phyloP scores from a whole-genome alignment of 495 filamentous ascomycete genomes.

The Penicillium paradoxum region DNA sequence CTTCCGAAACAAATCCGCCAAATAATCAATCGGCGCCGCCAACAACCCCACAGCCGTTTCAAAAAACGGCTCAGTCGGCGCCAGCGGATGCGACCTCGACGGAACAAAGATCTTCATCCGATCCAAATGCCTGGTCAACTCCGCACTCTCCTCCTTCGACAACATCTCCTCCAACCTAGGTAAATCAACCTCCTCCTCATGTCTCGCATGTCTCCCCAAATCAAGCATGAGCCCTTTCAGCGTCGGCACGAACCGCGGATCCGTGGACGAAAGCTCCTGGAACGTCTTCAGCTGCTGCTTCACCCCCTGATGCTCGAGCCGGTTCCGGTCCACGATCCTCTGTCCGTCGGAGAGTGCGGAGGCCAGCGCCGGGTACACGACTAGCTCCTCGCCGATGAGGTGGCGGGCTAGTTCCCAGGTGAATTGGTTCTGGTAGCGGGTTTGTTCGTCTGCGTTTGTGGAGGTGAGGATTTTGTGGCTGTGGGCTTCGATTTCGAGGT shows the following conservation, averaged over 20 bases:
- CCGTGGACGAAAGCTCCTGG: constrained; percentile 44
- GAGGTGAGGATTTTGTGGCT: constrained; percentile 53
- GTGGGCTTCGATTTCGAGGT: constrained; percentile 55
- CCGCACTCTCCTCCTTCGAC: constrained; percentile 30
- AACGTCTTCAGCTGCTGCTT: constrained; percentile 56
- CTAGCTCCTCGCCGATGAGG: constrained; percentile 61
- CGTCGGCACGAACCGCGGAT: constrained; percentile 45
- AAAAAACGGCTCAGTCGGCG: constrained; percentile 24
- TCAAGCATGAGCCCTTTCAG: constrained; percentile 45
- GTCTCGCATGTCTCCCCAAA: constrained; percentile 50
- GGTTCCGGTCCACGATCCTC: constrained; percentile 49
- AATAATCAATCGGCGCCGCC: constrained; percentile 23
- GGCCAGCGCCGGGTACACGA: constrained; percentile 63
- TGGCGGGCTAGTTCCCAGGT: constrained; percentile 69
- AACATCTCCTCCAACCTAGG: constrained; percentile 47
- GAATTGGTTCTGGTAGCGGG: constrained; percentile 59
- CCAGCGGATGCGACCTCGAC: constrained; percentile 48
- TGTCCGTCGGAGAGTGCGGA: constrained; percentile 49
- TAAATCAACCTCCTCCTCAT: constrained; percentile 54
- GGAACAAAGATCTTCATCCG: constrained; percentile 57
- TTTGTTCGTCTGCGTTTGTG: constrained; percentile 41
- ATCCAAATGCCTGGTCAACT: constrained; percentile 46
- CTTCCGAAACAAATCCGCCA: constrained; percentile 29
- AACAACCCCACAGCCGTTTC: constrained; percentile 23
- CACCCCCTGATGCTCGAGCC: constrained; percentile 53